Percentiles rank a stretch among this genome's conserved stretches.
These are phyloP conservation scores for Tricholoma saponaceum DNA, from an alignment of 768 basidiomycete species.

Conservation along the genomic window DNA sequence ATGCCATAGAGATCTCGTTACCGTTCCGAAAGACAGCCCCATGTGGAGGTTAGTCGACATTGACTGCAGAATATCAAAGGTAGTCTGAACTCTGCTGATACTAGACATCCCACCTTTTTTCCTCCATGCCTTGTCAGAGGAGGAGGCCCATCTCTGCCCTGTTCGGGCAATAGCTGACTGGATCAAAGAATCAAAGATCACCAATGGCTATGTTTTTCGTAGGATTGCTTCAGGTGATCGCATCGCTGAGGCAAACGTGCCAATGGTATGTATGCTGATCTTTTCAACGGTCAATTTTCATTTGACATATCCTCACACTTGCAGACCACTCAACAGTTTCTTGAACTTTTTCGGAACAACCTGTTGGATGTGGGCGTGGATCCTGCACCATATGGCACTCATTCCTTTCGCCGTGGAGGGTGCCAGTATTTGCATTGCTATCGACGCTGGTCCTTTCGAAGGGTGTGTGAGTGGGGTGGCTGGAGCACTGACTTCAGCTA, in stretches of 20 bases:
- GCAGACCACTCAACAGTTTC: slow-evolving; percentile 32
- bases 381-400: slow-evolving; percentile 33
- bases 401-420: slow-evolving; percentile 37
- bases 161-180: slow-evolving; percentile 29
- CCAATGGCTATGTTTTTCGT: slow-evolving; percentile 28
- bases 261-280: slow-evolving; percentile 19
- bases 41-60: slow-evolving; percentile 22
- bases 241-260: slow-evolving; percentile 13
- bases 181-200: slow-evolving; percentile 18
- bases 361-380: slow-evolving; percentile 35
- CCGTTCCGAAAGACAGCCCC: slow-evolving; percentile 25
- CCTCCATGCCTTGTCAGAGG: slow-evolving; percentile 17
- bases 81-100: neutral
- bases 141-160: slow-evolving; percentile 29
- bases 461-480: slow-evolving; percentile 45
- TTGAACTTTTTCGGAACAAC: slow-evolving; percentile 36
- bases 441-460: slow-evolving; percentile 28
- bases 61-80: neutral
- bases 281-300: neutral
- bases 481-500: slow-evolving; percentile 38
- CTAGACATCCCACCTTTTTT: slow-evolving; percentile 28
- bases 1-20: slow-evolving; percentile 16
- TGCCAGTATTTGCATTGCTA: slow-evolving; percentile 34
- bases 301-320: neutral
- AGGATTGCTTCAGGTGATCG: slow-evolving; percentile 25